A percentile compares a stretch with the other conserved stretches of the same genome.
Conservation (phyloP, 2,329 filamentous ascomycete species). For the Bipolaris zeicola region DNA sequence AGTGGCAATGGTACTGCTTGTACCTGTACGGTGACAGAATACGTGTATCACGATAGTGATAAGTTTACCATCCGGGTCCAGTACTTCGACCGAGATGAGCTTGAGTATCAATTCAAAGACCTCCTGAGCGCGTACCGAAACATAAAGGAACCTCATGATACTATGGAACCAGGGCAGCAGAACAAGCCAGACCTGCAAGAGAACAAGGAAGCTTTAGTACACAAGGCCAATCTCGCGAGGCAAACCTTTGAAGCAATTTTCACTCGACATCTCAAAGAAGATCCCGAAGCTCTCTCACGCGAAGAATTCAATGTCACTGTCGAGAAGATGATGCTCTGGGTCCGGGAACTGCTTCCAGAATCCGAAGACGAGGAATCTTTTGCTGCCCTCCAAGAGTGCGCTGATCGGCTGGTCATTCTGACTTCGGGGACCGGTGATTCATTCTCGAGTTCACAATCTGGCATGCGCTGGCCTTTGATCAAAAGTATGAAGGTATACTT, state of each 20-base stretch:
- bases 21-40: conserved; percentile 58
- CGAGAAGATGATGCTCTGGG: background rate
- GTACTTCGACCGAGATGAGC: conserved; percentile 26
- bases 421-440: background rate
- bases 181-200: background rate
- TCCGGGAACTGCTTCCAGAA: background rate
- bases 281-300: background rate
- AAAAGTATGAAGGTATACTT: conserved; percentile 54
- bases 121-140: background rate
- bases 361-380: background rate
- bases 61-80: conserved; percentile 41
- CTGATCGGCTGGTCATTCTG: background rate
- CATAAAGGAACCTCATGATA: background rate
- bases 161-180: background rate
- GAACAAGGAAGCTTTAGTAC: background rate
- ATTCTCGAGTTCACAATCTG: background rate
- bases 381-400: background rate
- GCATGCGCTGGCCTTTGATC: conserved; percentile 55
- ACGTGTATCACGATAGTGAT: conserved; percentile 46
- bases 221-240: background rate
- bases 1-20: conserved; percentile 55
- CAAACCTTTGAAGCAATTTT: background rate
- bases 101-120: conserved; percentile 8
- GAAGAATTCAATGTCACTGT: too few relatives aligned
- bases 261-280: background rate